Base-by-base conservation (phyloP, 371 early-diverging fungal species). In the Mortierella sp. region DNA sequence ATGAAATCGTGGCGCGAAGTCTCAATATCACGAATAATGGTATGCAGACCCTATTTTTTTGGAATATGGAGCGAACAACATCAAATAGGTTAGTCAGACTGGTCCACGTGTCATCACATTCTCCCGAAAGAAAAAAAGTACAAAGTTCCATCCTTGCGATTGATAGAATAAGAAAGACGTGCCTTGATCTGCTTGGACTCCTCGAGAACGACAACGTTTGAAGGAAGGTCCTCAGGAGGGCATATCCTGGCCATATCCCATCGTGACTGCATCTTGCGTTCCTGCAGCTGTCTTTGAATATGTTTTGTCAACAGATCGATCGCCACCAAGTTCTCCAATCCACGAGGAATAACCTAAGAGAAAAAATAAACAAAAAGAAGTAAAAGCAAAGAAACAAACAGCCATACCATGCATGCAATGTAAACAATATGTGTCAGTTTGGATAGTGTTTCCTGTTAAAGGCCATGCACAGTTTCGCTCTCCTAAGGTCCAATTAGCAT, bases 231-330 rank as follows among this genome's bases (percentile, higher is more conserved):
- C 38, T 90, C 82, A 16, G 90, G 84, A 44, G 79, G 70, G 57
- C 70, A 47, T 45, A 90, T 90, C 75, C 89, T 91, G 21, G 90
- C 89, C 72, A 93, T 80, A 45, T 91, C 92, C 93, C 93, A 94
- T 19, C 96, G 92, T 48, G 96, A 90, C 68, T 91, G 90, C 38
- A 94, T 88, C 44, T 90, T 91, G 74, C 94, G 93, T 57, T 95
- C 96, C 75, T 95, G 91, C 31, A 98, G 90, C 89, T 97, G 96
- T 16, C 94, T 93, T 79, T 93, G 91, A 68, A 98, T 92, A 76
- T 97, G 96, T 80, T 97, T 96, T 38, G 95, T 95, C 83, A 97
- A 94, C 72, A 98, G 90, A 82, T 96, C 97, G 80, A 98, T 97
- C 6, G 98, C 98, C 38, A 97, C 96, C 72, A 91, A 88, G 89